Evolutionary conservation across 768 basidiomycete species (phyloP).

Genomic region (Auriscalpium vulgare): DNA sequence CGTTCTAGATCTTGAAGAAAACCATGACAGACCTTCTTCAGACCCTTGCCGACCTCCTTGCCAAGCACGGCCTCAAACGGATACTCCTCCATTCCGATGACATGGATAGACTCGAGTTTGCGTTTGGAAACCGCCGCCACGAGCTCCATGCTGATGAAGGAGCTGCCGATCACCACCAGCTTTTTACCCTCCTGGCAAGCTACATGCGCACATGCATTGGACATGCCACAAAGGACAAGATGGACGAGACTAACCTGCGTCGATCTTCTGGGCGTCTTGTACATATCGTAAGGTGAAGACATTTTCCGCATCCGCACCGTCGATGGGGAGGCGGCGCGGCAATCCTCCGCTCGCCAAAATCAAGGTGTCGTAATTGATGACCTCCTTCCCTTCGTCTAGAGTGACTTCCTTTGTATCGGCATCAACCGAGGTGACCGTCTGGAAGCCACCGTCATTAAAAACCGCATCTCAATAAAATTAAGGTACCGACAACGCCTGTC

Average conservation of each 20-base stretch:
- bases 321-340: constrained; percentile 69
- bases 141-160: constrained; percentile 92
- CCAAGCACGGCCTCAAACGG: constrained; percentile 84
- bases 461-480: constrained; percentile 1
- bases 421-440: constrained; percentile 70
- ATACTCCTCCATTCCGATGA: constrained; percentile 74
- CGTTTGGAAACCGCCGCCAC: constrained; percentile 66
- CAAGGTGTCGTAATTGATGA: constrained; percentile 63
- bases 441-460: not conserved
- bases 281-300: constrained; percentile 70
- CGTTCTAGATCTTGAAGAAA: not conserved
- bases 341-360: constrained; percentile 73
- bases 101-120: constrained; percentile 72
- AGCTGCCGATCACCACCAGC: constrained; percentile 78
- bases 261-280: constrained; percentile 63
- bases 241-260: constrained; percentile 40
- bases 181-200: constrained; percentile 66
- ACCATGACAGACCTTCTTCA: constrained; percentile 58
- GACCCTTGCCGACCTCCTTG: constrained; percentile 64
- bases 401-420: constrained; percentile 52
- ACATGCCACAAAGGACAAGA: too few species aligned
- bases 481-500: constrained; percentile 33
- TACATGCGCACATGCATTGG: constrained; percentile 15
- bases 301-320: constrained; percentile 65
- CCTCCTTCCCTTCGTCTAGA: constrained; percentile 51